Evolutionary conservation across 2,329 filamentous ascomycete genomes (phyloP), one percentile per base, ranked within the genome.

Genomic region (Fusarium annulatum): DNA sequence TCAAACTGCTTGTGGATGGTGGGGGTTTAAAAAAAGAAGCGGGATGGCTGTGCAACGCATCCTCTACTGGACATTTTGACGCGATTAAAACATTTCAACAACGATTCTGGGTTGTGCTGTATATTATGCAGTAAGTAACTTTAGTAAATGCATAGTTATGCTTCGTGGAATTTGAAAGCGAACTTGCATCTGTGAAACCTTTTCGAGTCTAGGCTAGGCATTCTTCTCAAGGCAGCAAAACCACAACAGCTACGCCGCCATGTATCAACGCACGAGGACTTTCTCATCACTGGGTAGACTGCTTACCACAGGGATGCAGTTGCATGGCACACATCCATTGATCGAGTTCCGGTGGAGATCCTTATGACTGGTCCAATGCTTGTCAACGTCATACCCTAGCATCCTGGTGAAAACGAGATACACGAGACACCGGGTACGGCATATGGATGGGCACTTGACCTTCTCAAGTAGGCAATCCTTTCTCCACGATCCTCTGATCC

Each of bases 21-120:
- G 58, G 34, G 70, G 67, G 69, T 64, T 76, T 76, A 78, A 73
- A 77, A 78, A 78, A 78, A 78, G 76, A 78, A 77, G 74, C 76
- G 73, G 65, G 69, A 78, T 74, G 76, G 76, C 76, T 74, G 76
- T 78, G 76, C 76, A 78, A 71, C 73, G 42, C 53, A 74, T 55
- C 38, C 28, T 28, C 45, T 58, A 69, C 53, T 64, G 28, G 42
- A 53, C 26, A 58, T 51, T 58, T 58, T 39, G 39, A 64, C 58
- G 21, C 30, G 36, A 69, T 51, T 36, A 45, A 41, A 36, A 16
- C 38, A 48, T 33, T 48, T 58, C 41, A 43, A 39, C 33, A 34
- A 53, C 30, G 21, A 39, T 42, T 34, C 34, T 28, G 41, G 63
- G 30, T 23, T 56, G 41, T 59, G 52, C 14, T 33, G 38, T 51